phyloP scores from a whole-genome alignment of 495 filamentous ascomycete species.

The Penicillium nucicola region DNA sequence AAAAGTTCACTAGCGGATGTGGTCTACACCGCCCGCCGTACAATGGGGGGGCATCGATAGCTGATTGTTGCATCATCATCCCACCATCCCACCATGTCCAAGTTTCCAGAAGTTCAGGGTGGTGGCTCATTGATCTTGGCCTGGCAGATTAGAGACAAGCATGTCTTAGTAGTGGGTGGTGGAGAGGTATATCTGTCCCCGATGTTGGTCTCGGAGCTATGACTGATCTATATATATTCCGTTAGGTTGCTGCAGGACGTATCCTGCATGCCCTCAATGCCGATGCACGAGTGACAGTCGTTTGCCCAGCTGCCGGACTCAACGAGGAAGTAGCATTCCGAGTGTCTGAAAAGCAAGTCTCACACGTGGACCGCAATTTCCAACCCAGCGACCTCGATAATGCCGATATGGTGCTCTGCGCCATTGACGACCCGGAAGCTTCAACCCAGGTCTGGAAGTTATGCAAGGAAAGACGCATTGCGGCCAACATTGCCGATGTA shows the following conservation, averaged over 20 bases:
- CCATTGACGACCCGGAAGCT: conserved; percentile 86
- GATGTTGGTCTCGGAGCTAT: conserved; percentile 7
- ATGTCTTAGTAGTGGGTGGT: conserved; percentile 84
- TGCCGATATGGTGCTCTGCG: conserved; percentile 84
- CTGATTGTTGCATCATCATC: background rate
- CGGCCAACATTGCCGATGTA: conserved; percentile 95
- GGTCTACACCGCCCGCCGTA: conserved; percentile 20
- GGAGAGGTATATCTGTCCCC: conserved; percentile 66
- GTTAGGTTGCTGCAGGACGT: conserved; percentile 88
- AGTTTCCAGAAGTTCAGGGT: conserved; percentile 78
- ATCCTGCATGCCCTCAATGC: conserved; percentile 92
- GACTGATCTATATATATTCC: conserved; percentile 12
- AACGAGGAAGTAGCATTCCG: conserved; percentile 86
- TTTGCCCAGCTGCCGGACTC: conserved; percentile 74
- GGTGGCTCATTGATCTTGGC: conserved; percentile 91
- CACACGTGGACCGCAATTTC: conserved; percentile 78
- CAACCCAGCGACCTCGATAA: conserved; percentile 74
- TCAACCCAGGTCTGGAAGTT: conserved; percentile 86
- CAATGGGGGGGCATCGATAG: background rate
- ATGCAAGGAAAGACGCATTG: conserved; percentile 78
- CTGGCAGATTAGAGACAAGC: conserved; percentile 85
- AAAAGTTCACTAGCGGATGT: conserved; percentile 11
- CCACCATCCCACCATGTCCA: conserved; percentile 44
- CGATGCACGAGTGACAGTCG: conserved; percentile 83
- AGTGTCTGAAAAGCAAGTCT: conserved; percentile 66